Evolutionary conservation across 2,329 filamentous ascomycete genomes (phyloP).

Genomic region (Hypomyces perniciosus): DNA sequence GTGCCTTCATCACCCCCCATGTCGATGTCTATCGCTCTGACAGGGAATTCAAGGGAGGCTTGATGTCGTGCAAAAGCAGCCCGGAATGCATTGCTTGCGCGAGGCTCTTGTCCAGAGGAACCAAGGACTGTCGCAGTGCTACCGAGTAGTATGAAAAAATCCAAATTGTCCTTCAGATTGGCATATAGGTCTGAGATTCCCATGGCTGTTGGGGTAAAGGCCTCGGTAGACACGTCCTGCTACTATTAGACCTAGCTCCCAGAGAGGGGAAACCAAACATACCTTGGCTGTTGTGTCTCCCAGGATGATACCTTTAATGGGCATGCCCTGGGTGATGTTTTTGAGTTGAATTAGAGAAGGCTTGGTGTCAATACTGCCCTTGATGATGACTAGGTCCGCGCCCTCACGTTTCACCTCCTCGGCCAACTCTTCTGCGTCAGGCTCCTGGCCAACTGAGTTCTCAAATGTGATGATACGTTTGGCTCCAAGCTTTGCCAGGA

Average conservation of each 20-base stretch:
- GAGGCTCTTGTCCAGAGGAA: not conserved
- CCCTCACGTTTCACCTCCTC: slow-evolving; percentile 3
- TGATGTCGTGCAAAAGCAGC: slow-evolving; percentile 6
- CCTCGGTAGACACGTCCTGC: not conserved
- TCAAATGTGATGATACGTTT: slow-evolving; percentile 1
- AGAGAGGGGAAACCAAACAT: not conserved
- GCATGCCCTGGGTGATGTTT: not conserved
- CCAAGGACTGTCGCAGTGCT: slow-evolving; percentile 5
- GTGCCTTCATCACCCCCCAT: not conserved
- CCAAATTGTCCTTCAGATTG: slow-evolving; percentile 4
- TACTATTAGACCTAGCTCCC: not conserved
- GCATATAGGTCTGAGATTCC: not conserved
- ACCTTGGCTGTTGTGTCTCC: slow-evolving; percentile 1
- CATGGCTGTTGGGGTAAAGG: not conserved
- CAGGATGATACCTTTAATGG: slow-evolving; percentile 6
- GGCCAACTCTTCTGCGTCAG: not conserved
- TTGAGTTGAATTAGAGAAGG: slow-evolving; percentile 3
- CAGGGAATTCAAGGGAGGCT: slow-evolving; percentile 1
- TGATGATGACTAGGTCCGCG: slow-evolving; percentile 4
- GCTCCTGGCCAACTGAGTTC: not conserved
- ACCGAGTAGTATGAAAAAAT: slow-evolving; percentile 9
- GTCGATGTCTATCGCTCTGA: slow-evolving; percentile 5
- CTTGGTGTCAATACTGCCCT: not conserved
- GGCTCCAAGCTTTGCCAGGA: slow-evolving; percentile 7
- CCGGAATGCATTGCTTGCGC: slow-evolving; percentile 5